These are phyloP conservation scores for Chaetomidium leptoderma DNA, from an alignment of 495 filamentous ascomycete species.

Conservation along the genomic window DNA sequence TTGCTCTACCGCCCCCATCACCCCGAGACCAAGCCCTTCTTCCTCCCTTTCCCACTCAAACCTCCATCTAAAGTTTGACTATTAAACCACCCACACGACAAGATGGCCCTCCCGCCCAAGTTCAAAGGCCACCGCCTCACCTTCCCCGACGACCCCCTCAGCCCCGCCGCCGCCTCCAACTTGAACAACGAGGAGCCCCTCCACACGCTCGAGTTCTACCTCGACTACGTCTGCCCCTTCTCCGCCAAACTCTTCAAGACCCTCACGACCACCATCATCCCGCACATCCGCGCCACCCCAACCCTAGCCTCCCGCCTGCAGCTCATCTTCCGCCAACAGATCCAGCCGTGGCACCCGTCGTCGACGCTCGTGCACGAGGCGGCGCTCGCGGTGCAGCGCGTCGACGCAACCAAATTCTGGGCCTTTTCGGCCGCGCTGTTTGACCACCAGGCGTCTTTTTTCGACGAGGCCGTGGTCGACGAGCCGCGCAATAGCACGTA, in stretches of 20 bases:
- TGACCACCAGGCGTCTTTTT: slow-evolving; percentile 63
- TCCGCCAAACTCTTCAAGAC: slow-evolving; percentile 60
- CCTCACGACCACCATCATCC: slow-evolving; percentile 51
- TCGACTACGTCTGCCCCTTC: slow-evolving; percentile 83
- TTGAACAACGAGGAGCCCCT: too few species aligned
- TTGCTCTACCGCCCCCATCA: too few species aligned
- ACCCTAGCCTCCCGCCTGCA: slow-evolving; percentile 55
- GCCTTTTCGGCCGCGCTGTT: slow-evolving; percentile 71
- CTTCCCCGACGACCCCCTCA: slow-evolving; percentile 29
- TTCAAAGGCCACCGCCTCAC: slow-evolving; percentile 66
- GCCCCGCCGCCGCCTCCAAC: slow-evolving; percentile 27
- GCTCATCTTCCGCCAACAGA: slow-evolving; percentile 81
- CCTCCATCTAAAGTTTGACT: too few species aligned
- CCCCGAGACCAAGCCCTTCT: background rate
- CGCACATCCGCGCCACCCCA: slow-evolving; percentile 50
- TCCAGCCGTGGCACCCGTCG: slow-evolving; percentile 95
- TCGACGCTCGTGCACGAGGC: slow-evolving; percentile 87
- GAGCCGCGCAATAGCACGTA: slow-evolving; percentile 87
- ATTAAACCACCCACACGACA: slow-evolving; percentile 7
- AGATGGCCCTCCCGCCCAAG: slow-evolving; percentile 74
- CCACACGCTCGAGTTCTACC: slow-evolving; percentile 75
- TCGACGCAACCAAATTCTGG: slow-evolving; percentile 68
- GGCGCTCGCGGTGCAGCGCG: slow-evolving; percentile 65
- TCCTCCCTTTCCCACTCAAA: background rate
- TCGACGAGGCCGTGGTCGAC: slow-evolving; percentile 75